Evolutionary conservation across 2,329 filamentous ascomycete species (phyloP).

Genomic region (Apiospora sp.): DNA sequence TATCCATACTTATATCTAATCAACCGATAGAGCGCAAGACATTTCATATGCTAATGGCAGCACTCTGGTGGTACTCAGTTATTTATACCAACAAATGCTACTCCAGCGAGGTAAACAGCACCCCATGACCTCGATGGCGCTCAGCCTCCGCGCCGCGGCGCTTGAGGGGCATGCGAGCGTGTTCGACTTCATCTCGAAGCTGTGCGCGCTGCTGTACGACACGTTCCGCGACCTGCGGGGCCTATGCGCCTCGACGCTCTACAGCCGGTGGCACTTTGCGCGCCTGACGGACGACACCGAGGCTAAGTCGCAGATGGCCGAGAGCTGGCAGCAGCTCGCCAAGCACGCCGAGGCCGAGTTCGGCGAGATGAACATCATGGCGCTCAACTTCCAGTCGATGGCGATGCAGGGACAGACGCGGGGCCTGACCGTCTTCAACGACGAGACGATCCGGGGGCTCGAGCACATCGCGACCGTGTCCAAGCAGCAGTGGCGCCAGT

Average conservation of each 20-base stretch:
- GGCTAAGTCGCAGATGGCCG: neutral
- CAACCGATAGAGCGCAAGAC: neutral
- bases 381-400: slow-evolving; percentile 16
- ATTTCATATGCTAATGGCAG: neutral
- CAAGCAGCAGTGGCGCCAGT: slow-evolving; percentile 2
- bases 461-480: neutral
- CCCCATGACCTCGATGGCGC: slow-evolving; percentile 2
- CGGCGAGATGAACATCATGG: neutral
- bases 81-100: slow-evolving; percentile 13
- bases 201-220: slow-evolving; percentile 20
- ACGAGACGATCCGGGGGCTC: neutral
- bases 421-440: neutral
- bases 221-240: slow-evolving; percentile 18
- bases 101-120: neutral
- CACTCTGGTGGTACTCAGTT: neutral
- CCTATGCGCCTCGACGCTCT: slow-evolving; percentile 5
- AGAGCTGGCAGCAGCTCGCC: slow-evolving; percentile 1
- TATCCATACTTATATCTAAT: neutral
- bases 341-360: slow-evolving; percentile 10
- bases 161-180: neutral
- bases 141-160: slow-evolving; percentile 1
- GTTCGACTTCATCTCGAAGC: slow-evolving; percentile 15
- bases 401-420: neutral
- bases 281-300: slow-evolving; percentile 2
- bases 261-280: neutral